phyloP scores from a whole-genome alignment of 1,139 yeast genomes.

The Sugiyamaella paludigena region DNA sequence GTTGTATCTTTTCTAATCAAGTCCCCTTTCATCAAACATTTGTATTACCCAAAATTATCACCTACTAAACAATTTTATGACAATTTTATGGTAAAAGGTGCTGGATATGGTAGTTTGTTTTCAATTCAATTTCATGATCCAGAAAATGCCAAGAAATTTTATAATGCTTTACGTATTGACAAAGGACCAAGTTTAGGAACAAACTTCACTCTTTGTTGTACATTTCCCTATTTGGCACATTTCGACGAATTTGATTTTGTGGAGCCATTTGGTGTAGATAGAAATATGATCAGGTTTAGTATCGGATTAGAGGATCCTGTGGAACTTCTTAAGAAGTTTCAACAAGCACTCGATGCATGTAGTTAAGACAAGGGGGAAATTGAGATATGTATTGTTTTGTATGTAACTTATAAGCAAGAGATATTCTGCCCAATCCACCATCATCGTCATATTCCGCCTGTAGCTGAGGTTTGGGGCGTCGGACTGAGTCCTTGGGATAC shows the following conservation, averaged over 20 bases:
- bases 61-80: slow-evolving; percentile 69
- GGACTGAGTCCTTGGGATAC: too few relatives aligned
- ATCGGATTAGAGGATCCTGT: slow-evolving; percentile 59
- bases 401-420: too few relatives aligned
- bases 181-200: slow-evolving; percentile 97
- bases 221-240: slow-evolving; percentile 88
- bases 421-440: too few relatives aligned
- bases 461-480: too few relatives aligned
- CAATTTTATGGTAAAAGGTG: slow-evolving; percentile 61
- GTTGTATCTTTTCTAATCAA: slow-evolving; percentile 41
- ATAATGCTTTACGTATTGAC: slow-evolving; percentile 68
- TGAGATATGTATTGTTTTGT: too few relatives aligned
- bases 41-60: slow-evolving; percentile 69
- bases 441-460: too few relatives aligned
- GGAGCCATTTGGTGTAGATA: slow-evolving; percentile 80
- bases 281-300: slow-evolving; percentile 75
- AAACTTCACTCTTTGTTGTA: slow-evolving; percentile 87
- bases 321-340: slow-evolving; percentile 42
- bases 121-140: slow-evolving; percentile 72
- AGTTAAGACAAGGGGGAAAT: too few relatives aligned
- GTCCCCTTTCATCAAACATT: slow-evolving; percentile 48
- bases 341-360: slow-evolving; percentile 34
- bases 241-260: slow-evolving; percentile 80
- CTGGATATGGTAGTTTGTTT: slow-evolving; percentile 87
- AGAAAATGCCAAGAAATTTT: slow-evolving; percentile 66